Evolutionary conservation across 345 rosid species (phyloP).

Genomic region (Gossypium sturtianum): DNA sequence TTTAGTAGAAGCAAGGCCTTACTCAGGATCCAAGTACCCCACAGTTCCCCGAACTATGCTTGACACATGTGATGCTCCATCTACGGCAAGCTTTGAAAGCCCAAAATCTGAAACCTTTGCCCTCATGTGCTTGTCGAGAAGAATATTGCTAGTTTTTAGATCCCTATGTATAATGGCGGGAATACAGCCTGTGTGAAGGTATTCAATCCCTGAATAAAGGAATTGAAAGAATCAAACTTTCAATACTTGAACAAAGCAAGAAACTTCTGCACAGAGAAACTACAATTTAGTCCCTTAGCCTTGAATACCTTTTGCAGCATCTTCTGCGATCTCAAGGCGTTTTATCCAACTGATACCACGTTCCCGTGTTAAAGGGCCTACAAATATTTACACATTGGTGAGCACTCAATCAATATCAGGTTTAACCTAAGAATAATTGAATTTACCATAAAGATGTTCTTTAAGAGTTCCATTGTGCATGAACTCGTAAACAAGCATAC

Average conservation of each 20-base stretch:
- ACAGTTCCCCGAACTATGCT: constrained; percentile 98
- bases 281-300: not conserved
- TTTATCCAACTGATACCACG: constrained; percentile 74
- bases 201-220: constrained; percentile 67
- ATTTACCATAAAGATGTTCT: constrained; percentile 92
- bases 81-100: constrained; percentile 78
- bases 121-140: constrained; percentile 73
- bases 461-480: constrained; percentile 98
- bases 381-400: not conserved
- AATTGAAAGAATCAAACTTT: constrained; percentile 11
- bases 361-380: constrained; percentile 59
- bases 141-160: constrained; percentile 92
- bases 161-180: constrained; percentile 96
- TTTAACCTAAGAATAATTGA: not conserved
- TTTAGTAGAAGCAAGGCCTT: constrained; percentile 27
- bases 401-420: constrained; percentile 6
- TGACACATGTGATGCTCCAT: constrained; percentile 92
- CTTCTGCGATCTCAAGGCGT: constrained; percentile 97
- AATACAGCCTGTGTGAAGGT: constrained; percentile 96
- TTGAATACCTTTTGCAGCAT: constrained; percentile 75
- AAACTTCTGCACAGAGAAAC: not conserved
- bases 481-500: constrained; percentile 88
- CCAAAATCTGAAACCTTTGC: constrained; percentile 99
- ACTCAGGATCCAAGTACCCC: constrained; percentile 99
- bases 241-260: not conserved